Conservation (phyloP, 345 rosid genomes). For the Pelargonium nanum region DNA sequence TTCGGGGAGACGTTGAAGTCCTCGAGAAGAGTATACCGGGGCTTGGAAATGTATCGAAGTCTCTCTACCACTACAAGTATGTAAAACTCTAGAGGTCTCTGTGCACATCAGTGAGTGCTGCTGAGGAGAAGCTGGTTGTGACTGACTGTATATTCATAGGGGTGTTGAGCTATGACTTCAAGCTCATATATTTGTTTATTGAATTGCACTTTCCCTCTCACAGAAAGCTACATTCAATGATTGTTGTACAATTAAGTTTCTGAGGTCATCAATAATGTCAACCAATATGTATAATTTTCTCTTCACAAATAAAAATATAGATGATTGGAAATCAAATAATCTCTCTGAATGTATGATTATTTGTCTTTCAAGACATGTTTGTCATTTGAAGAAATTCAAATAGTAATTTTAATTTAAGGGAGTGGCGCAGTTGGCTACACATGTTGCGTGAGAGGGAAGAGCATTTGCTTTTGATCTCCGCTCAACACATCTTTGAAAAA, state of each 20-base stretch:
- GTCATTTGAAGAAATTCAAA: too few relatives aligned
- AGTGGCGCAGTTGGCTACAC: too few relatives aligned
- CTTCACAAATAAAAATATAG: not conserved
- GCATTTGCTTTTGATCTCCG: too few relatives aligned
- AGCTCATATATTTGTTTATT: constrained; percentile 18
- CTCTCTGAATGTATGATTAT: constrained; percentile 17
- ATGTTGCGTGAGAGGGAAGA: too few relatives aligned
- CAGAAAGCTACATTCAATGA: constrained; percentile 4
- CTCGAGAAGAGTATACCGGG: not conserved
- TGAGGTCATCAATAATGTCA: constrained; percentile 5
- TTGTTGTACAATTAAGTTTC: constrained; percentile 7
- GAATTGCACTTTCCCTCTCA: not conserved
- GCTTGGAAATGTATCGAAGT: not conserved
- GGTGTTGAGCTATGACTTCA: constrained; percentile 21
- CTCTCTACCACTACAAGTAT: not conserved
- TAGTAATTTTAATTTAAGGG: too few relatives aligned
- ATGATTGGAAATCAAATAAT: constrained; percentile 40
- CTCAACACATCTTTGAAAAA: too few relatives aligned
- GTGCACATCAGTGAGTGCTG: not conserved
- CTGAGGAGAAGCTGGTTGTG: constrained; percentile 8
- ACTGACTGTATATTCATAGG: constrained; percentile 20
- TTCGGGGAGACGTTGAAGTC: not conserved
- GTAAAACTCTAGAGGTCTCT: not conserved
- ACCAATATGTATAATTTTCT: not conserved
- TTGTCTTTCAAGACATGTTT: too few relatives aligned